phyloP scores from a whole-genome alignment of 768 basidiomycete genomes.

The Candolleomyces eurysporus region DNA sequence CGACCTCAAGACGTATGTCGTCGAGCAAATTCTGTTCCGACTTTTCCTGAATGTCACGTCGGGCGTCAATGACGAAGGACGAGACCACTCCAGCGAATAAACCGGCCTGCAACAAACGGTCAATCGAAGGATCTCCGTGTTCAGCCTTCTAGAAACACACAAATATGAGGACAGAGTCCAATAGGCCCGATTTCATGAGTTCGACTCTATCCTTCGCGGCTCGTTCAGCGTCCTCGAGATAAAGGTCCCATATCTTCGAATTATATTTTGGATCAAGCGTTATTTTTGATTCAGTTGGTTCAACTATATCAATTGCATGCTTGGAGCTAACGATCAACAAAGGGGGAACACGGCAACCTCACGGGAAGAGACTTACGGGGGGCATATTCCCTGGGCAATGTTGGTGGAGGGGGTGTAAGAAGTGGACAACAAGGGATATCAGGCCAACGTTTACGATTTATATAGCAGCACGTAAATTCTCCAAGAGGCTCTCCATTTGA shows the following conservation, averaged over 20 bases:
- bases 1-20: slow-evolving; percentile 3
- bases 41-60: slow-evolving; percentile 11
- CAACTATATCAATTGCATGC: no score
- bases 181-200: not conserved
- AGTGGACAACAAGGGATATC: no score
- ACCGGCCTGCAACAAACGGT: slow-evolving; percentile 12
- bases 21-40: slow-evolving; percentile 13
- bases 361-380: no score
- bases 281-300: no score
- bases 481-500: no score
- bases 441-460: no score
- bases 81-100: slow-evolving; percentile 2
- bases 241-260: not conserved
- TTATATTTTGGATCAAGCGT: no score
- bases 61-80: not conserved
- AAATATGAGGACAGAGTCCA: slow-evolving; percentile 1
- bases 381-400: no score
- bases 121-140: not conserved
- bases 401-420: no score
- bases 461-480: no score
- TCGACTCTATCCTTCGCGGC: not conserved
- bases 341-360: no score
- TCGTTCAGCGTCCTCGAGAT: not conserved
- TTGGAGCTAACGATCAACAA: no score
- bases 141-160: not conserved